A percentile compares a stretch with the other conserved stretches of the same genome.
Evolutionary conservation across 305 asterid genomes (phyloP).

Genomic region (Withania somnifera): DNA sequence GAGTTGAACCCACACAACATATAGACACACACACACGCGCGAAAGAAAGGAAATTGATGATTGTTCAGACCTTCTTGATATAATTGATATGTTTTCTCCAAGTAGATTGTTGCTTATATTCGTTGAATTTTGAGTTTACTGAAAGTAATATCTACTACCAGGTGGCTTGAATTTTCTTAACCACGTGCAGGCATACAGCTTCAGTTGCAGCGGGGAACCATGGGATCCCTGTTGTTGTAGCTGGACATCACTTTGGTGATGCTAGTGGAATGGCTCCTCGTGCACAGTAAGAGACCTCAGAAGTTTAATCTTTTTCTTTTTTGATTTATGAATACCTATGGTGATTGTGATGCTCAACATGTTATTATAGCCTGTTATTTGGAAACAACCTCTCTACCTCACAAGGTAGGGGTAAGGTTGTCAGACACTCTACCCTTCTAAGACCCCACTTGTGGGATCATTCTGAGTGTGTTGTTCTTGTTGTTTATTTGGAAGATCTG

Average conservation of each 20-base stretch:
- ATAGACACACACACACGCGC: neutral
- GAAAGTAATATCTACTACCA: neutral
- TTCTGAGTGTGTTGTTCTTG: neutral
- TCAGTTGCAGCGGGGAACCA: conserved; percentile 93
- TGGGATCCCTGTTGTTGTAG: conserved; percentile 82
- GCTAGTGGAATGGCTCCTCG: conserved; percentile 99
- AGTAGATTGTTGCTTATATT: neutral
- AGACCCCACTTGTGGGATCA: neutral
- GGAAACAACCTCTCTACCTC: neutral
- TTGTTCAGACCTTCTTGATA: neutral
- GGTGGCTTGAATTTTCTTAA: neutral
- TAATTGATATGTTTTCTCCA: neutral
- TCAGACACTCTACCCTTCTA: neutral
- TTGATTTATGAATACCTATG: neutral
- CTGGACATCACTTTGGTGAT: conserved; percentile 86
- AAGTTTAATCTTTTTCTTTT: neutral
- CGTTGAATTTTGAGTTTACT: neutral
- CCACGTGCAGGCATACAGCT: conserved; percentile 73
- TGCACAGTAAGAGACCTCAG: conserved; percentile 63
- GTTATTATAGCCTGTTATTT: neutral
- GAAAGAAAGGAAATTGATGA: neutral
- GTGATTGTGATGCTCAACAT: neutral
- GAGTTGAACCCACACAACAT: neutral
- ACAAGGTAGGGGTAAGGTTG: neutral
- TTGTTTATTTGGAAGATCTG: neutral